Conservation (phyloP, 441 rosid species). For the Rhodomyrtus psidioides region DNA sequence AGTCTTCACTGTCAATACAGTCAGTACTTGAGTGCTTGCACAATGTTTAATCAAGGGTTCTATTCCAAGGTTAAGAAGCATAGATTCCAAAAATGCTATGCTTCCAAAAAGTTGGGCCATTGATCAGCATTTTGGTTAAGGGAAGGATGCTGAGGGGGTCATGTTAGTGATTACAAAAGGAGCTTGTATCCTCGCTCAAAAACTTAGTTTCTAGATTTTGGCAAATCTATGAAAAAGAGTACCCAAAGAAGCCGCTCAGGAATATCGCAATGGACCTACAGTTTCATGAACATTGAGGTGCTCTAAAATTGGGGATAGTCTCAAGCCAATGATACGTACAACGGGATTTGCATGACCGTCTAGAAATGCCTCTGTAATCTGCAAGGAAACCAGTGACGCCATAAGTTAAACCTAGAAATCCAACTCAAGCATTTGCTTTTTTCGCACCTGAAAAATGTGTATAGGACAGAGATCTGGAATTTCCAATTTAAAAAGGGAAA, state of each 20-base stretch:
- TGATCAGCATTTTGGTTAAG: background rate
- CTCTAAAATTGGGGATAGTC: constrained; percentile 33
- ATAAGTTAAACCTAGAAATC: background rate
- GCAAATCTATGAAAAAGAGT: background rate
- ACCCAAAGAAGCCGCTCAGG: background rate
- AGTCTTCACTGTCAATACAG: background rate
- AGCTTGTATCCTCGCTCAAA: background rate
- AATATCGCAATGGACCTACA: constrained; percentile 7
- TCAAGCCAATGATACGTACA: constrained; percentile 44
- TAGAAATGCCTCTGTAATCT: constrained; percentile 47
- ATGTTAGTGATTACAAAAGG: background rate
- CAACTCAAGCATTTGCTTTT: background rate
- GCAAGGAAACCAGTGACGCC: background rate
- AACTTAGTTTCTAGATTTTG: background rate
- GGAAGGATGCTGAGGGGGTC: background rate
- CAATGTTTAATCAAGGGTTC: background rate
- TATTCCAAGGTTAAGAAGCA: background rate
- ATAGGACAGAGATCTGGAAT: background rate
- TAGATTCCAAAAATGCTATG: background rate
- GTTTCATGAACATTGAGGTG: constrained; percentile 8
- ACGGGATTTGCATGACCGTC: constrained; percentile 46
- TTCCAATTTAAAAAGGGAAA: background rate
- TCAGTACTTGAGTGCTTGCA: background rate
- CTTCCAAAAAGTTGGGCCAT: background rate
- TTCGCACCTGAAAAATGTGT: background rate